phyloP scores from a whole-genome alignment of 2,329 filamentous ascomycete species.

The Penicillium fuscoglaucum region DNA sequence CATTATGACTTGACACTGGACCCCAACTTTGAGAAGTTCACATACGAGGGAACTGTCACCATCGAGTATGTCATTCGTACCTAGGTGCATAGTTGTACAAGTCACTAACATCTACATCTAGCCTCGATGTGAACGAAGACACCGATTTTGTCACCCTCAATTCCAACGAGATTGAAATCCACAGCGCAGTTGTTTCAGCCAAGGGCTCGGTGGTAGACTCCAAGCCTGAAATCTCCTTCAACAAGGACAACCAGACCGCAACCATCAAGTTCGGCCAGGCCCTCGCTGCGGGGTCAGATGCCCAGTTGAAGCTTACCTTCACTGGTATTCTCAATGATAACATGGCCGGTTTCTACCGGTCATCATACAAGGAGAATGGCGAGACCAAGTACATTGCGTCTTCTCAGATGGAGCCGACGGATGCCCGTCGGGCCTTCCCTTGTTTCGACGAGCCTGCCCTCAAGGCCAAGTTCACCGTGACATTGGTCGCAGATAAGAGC shows the following conservation, averaged over 20 bases:
- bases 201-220: slow-evolving; percentile 57
- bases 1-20: slow-evolving; percentile 93
- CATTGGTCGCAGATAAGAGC: slow-evolving; percentile 84
- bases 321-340: slow-evolving; percentile 82
- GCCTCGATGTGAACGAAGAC: slow-evolving; percentile 79
- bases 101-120: slow-evolving; percentile 30
- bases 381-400: slow-evolving; percentile 80
- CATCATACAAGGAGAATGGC: slow-evolving; percentile 86
- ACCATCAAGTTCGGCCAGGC: slow-evolving; percentile 75
- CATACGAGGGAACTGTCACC: slow-evolving; percentile 77
- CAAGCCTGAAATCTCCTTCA: slow-evolving; percentile 68
- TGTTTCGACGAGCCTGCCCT: slow-evolving; percentile 95
- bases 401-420: slow-evolving; percentile 94
- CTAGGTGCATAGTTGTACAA: background rate
- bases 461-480: slow-evolving; percentile 90
- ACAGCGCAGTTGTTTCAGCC: slow-evolving; percentile 67
- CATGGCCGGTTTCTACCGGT: slow-evolving; percentile 97
- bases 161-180: slow-evolving; percentile 81
- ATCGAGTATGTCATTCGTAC: slow-evolving; percentile 64
- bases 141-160: slow-evolving; percentile 85
- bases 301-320: slow-evolving; percentile 75
- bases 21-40: slow-evolving; percentile 84
- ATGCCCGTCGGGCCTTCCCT: slow-evolving; percentile 87
- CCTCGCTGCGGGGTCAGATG: slow-evolving; percentile 73
- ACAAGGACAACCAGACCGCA: slow-evolving; percentile 77